Base-by-base conservation (phyloP, 345 rosid genomes). In the Barbarea vulgaris region DNA sequence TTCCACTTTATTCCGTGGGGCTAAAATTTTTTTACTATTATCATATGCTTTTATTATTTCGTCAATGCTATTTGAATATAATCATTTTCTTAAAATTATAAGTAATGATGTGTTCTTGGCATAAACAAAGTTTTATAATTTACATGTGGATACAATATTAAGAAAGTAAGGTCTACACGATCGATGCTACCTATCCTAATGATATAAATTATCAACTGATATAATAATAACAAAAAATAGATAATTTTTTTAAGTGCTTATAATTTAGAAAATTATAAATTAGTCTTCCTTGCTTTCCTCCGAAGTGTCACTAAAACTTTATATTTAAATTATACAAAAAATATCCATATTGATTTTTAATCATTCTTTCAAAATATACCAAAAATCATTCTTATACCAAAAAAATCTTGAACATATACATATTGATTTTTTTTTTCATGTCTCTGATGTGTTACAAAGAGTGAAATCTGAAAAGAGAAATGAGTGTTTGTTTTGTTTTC, bases 141-240 rank as follows among this genome's bases (percentile, higher is more conserved):
- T n/a, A 30, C 19, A 48, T 48, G 70, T 50, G 55, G 55, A 17
- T 64, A 64, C 37, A 28, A 64, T 46, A 19, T 34, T 50, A 18
- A 13, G 14, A 31, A 19, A 65, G 57, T 31, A 18, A 65, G 13
- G 17, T 41, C 17, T 41, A 42, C 7, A 15, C 48, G 70, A 66
- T 48, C 46, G 31, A 66, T 66, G 14, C 36, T 53, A 31, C 62
- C 53, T 69, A 55, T 27, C 63, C 62, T 25, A 41, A 39, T 55
- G 33, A 51, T 48, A 33, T 50, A 31, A 9, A 9, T 36, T 52
- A 3, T 36, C 34, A 51, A 22, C 25, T 13, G 46, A 41, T 41
- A 5, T 4, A 5, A 39, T 39, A 11, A 39, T n/a, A n/a, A n/a
- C 15, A 39, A 12, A 12, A 39, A 11, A 37, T 2, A 25, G 3